Evolutionary conservation across 176 grass and related monocot genomes (phyloP).

Genomic region (Aegilops umbellulata): DNA sequence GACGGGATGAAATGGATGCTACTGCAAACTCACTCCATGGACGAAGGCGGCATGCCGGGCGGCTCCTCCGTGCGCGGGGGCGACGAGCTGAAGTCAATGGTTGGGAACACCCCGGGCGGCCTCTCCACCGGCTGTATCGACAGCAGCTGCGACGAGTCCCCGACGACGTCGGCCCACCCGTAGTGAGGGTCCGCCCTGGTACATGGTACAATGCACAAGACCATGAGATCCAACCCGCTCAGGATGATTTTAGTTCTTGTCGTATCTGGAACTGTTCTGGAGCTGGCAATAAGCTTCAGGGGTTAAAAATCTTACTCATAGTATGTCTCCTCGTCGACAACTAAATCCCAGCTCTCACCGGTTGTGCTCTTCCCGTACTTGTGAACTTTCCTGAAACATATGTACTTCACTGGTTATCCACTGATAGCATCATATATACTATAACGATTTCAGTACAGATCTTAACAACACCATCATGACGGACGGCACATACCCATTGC

Average conservation of each 20-base stretch:
- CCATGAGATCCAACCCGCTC: background rate
- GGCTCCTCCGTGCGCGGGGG: slow-evolving; percentile 41
- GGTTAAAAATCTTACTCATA: slow-evolving; percentile 68
- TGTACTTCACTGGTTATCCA: background rate
- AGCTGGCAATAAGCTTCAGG: background rate
- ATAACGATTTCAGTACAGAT: background rate
- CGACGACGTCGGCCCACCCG: slow-evolving; percentile 93
- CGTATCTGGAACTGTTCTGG: background rate
- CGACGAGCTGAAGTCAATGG: slow-evolving; percentile 55
- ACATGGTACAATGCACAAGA: background rate
- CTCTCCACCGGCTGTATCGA: slow-evolving; percentile 69
- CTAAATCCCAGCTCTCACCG: slow-evolving; percentile 88
- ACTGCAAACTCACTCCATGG: slow-evolving; percentile 31
- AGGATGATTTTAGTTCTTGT: background rate
- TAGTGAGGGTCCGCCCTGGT: slow-evolving; percentile 87
- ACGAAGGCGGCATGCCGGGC: slow-evolving; percentile 35
- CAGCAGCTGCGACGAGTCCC: slow-evolving; percentile 80
- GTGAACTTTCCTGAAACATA: slow-evolving; percentile 76
- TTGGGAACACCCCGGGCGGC: slow-evolving; percentile 66
- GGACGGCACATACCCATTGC: slow-evolving; percentile 62
- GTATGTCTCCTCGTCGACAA: slow-evolving; percentile 84
- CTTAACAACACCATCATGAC: background rate
- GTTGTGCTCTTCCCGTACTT: slow-evolving; percentile 98
- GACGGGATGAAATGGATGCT: background rate
- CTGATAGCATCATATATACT: background rate